Percentiles rank a stretch among this genome's conserved stretches.
Evolutionary conservation across 768 basidiomycete genomes (phyloP).

Genomic region (Mycena maculata): DNA sequence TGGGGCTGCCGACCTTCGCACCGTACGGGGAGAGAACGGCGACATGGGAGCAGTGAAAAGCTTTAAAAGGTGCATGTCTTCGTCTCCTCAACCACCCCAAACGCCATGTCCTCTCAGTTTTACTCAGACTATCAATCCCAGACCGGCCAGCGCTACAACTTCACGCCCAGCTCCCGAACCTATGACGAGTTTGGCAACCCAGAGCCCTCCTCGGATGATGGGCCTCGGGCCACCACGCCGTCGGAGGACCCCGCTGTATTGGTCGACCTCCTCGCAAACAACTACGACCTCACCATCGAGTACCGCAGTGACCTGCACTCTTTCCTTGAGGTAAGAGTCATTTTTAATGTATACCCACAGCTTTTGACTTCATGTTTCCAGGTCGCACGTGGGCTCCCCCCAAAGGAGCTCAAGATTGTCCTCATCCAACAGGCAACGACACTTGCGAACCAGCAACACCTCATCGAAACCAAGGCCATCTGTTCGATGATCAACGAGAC

Average conservation of each 20-base stretch:
- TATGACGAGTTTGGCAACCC: neutral
- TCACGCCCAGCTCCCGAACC: neutral
- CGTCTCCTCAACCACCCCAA: neutral
- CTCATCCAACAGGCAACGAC: slow-evolving; percentile 9
- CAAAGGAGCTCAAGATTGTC: neutral
- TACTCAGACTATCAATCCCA: neutral
- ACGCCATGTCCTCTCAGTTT: neutral
- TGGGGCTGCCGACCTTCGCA: no score
- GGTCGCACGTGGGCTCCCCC: neutral
- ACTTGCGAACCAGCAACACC: neutral
- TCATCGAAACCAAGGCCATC: neutral
- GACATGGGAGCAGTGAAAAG: neutral
- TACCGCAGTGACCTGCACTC: slow-evolving; percentile 7
- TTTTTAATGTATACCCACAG: neutral
- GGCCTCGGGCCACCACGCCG: neutral
- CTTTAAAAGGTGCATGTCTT: slow-evolving; percentile 1
- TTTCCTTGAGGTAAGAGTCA: slow-evolving; percentile 1
- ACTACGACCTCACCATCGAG: neutral
- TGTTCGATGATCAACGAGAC: neutral
- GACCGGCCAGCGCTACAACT: neutral
- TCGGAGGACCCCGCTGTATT: neutral
- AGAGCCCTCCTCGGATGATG: neutral
- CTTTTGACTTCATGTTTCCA: neutral
- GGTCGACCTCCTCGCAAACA: slow-evolving; percentile 11
- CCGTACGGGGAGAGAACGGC: neutral